Evolutionary conservation across 306 rosid species (phyloP).

Genomic region (Comarum palustre): DNA sequence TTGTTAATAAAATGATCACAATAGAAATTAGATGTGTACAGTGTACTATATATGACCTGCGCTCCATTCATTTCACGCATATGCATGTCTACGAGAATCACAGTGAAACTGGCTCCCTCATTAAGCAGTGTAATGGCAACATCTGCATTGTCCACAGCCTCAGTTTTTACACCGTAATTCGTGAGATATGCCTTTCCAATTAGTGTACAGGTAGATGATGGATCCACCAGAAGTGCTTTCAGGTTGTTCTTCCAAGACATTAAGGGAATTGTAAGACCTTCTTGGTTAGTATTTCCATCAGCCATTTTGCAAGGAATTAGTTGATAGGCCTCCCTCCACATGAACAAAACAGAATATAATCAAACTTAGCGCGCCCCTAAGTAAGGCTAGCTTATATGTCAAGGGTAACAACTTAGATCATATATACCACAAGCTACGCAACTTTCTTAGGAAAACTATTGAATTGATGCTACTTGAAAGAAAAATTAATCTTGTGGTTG

Average conservation of each 20-base stretch:
- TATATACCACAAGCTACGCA: neutral
- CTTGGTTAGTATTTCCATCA: neutral
- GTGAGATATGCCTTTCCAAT: neutral
- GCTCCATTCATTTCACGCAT: neutral
- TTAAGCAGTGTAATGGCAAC: slow-evolving; percentile 21
- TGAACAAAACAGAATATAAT: neutral
- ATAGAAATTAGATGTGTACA: neutral
- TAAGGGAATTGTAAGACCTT: neutral
- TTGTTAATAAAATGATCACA: neutral
- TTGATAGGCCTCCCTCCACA: neutral
- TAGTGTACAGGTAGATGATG: neutral
- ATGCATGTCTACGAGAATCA: slow-evolving; percentile 22
- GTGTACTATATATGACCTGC: slow-evolving; percentile 13
- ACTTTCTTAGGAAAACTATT: neutral
- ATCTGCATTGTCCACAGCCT: slow-evolving; percentile 16
- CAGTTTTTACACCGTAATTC: slow-evolving; percentile 5
- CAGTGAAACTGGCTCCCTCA: slow-evolving; percentile 10
- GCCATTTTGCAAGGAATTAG: slow-evolving; percentile 1
- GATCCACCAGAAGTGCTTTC: slow-evolving; percentile 24
- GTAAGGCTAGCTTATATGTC: neutral
- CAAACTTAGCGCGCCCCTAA: neutral
- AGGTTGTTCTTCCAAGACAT: slow-evolving; percentile 21
- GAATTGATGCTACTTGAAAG: neutral
- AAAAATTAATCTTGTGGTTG: neutral
- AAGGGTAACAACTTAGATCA: neutral